A percentile compares a stretch with the other conserved stretches of the same genome.
Conservation (phyloP, 768 basidiomycete genomes). For the Panaeolus papilionaceus region DNA sequence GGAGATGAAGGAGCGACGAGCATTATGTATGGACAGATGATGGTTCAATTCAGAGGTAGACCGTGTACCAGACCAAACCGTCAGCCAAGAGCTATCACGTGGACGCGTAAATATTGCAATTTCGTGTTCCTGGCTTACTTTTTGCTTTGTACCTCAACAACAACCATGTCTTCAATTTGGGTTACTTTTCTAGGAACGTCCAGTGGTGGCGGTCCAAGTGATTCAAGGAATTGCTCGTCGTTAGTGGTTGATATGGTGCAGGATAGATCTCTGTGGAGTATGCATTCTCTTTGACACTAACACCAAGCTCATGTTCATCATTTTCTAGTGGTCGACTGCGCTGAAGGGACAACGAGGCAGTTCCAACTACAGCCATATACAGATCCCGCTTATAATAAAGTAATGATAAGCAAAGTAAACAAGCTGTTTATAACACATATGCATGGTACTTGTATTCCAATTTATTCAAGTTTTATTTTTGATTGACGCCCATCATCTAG, state of each 20-base stretch:
- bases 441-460: conserved; percentile 59
- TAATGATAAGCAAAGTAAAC: conserved; percentile 54
- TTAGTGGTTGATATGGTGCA: conserved; percentile 65
- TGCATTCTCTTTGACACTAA: conserved; percentile 28
- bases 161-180: conserved; percentile 48
- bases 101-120: conserved; percentile 26
- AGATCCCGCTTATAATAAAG: conserved; percentile 29
- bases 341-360: conserved; percentile 80
- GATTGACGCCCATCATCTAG: conserved; percentile 35
- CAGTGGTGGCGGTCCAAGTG: conserved; percentile 77
- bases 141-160: conserved; percentile 10
- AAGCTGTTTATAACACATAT: conserved; percentile 88
- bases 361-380: conserved; percentile 57
- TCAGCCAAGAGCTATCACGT: conserved; percentile 38
- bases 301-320: conserved; percentile 22
- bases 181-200: conserved; percentile 81
- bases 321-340: conserved; percentile 78
- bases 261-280: conserved; percentile 73
- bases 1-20: conserved; percentile 18
- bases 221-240: conserved; percentile 78
- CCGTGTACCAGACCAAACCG: conserved; percentile 14
- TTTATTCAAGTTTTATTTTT: neutral
- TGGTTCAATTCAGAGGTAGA: conserved; percentile 12
- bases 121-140: neutral
- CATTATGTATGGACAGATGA: conserved; percentile 17